phyloP scores from a whole-genome alignment of 495 filamentous ascomycete genomes.

The Letharia columbiana region DNA sequence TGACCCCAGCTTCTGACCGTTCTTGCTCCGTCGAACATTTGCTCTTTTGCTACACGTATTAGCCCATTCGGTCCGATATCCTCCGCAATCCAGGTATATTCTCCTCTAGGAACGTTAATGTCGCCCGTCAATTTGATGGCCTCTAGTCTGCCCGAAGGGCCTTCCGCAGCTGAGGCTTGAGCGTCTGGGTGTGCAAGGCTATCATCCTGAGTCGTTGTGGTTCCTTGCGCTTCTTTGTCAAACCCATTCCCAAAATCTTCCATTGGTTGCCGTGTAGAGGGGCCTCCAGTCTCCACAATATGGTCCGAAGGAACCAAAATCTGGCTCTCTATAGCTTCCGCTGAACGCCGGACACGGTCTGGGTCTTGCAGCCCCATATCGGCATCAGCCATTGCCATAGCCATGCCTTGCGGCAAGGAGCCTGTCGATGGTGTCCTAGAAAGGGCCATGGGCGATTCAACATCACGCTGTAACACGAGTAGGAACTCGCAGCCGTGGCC shows the following conservation, averaged over 20 bases:
- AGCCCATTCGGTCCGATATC: slow-evolving; percentile 61
- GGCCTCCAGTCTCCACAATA: neutral
- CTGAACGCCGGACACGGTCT: neutral
- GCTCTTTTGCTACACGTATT: slow-evolving; percentile 52
- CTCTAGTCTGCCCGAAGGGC: slow-evolving; percentile 49
- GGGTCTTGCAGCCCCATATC: slow-evolving; percentile 3
- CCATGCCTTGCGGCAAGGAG: slow-evolving; percentile 5
- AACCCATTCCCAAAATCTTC: neutral
- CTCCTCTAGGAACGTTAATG: slow-evolving; percentile 75
- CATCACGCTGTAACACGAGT: slow-evolving; percentile 62
- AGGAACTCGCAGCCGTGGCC: slow-evolving; percentile 86
- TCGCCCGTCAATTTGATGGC: slow-evolving; percentile 90
- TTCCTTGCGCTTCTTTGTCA: neutral
- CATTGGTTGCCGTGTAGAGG: neutral
- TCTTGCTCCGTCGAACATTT: slow-evolving; percentile 61
- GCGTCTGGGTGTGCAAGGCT: neutral
- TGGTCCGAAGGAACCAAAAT: neutral
- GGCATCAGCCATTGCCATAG: neutral
- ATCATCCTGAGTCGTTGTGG: neutral
- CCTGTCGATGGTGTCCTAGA: slow-evolving; percentile 12
- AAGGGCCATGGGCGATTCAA: slow-evolving; percentile 11
- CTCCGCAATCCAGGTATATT: slow-evolving; percentile 67
- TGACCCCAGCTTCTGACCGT: slow-evolving; percentile 72
- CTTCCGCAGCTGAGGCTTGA: neutral
- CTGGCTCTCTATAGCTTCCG: neutral